Evolutionary conservation across 768 basidiomycete genomes (phyloP).

Genomic region (Termitomyces sp.): DNA sequence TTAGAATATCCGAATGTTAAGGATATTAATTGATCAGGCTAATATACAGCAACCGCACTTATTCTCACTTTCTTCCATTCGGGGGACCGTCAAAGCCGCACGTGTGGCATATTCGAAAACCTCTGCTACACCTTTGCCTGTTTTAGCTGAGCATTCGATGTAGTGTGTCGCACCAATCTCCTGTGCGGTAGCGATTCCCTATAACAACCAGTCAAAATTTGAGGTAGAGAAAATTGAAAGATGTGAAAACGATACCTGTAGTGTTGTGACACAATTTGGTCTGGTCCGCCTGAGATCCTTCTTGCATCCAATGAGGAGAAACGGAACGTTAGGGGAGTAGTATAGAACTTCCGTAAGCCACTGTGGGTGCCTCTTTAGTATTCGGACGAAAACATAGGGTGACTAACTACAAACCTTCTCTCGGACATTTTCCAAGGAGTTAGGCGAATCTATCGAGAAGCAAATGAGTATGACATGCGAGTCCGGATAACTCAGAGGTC

Average conservation of each 20-base stretch:
- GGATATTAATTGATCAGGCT: neutral
- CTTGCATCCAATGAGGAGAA: conserved; percentile 98
- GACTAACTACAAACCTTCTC: conserved; percentile 68
- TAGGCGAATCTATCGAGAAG: conserved; percentile 95
- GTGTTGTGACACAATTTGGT: conserved; percentile 88
- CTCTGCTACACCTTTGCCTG: conserved; percentile 93
- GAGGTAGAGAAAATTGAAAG: neutral
- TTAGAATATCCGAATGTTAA: neutral
- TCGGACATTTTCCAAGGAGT: conserved; percentile 98
- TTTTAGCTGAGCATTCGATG: conserved; percentile 94
- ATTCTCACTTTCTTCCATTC: neutral
- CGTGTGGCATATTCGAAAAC: conserved; percentile 98
- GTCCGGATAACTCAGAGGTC: conserved; percentile 97
- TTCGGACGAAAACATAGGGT: neutral
- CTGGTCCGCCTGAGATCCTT: conserved; percentile 94
- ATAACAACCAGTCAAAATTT: neutral
- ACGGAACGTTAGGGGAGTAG: conserved; percentile 88
- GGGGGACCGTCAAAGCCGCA: conserved; percentile 58
- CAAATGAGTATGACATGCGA: conserved; percentile 99
- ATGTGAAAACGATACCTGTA: conserved; percentile 56
- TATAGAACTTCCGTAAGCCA: conserved; percentile 99
- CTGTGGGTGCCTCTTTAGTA: conserved; percentile 32
- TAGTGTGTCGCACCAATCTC: conserved; percentile 97
- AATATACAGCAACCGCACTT: conserved; percentile 1
- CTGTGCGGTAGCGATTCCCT: conserved; percentile 92